These are phyloP conservation scores for Astragalus glycyphyllos DNA, from an alignment of 306 rosid species.

Conservation along the genomic window DNA sequence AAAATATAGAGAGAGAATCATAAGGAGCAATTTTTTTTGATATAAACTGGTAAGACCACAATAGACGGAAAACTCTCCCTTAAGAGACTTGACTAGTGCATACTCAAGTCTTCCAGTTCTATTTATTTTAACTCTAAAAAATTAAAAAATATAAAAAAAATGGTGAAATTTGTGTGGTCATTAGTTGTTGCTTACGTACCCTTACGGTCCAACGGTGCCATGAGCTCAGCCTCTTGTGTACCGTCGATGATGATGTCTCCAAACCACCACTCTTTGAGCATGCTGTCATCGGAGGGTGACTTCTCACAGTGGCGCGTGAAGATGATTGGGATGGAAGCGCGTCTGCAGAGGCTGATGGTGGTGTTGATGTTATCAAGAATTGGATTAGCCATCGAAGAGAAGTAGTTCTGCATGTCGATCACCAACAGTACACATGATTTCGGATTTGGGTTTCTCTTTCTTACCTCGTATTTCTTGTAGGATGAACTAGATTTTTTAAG, in stretches of 20 bases:
- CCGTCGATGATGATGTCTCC: slow-evolving; percentile 68
- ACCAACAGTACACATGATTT: slow-evolving; percentile 61
- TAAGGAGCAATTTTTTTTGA: too few relatives aligned
- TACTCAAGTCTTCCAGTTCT: too few relatives aligned
- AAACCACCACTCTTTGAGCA: slow-evolving; percentile 75
- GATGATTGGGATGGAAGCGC: slow-evolving; percentile 65
- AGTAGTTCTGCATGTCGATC: slow-evolving; percentile 72
- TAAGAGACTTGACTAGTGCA: too few relatives aligned
- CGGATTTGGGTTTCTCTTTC: slow-evolving; percentile 61
- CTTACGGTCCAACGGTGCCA: slow-evolving; percentile 46
- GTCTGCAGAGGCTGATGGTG: slow-evolving; percentile 66
- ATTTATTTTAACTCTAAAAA: too few relatives aligned
- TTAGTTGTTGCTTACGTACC: background rate
- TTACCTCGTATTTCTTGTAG: slow-evolving; percentile 58
- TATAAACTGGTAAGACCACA: too few relatives aligned
- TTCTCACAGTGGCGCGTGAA: slow-evolving; percentile 79
- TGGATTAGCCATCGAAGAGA: slow-evolving; percentile 57
- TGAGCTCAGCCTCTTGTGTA: slow-evolving; percentile 57
- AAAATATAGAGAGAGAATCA: too few relatives aligned
- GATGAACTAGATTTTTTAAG: background rate
- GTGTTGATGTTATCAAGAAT: slow-evolving; percentile 60
- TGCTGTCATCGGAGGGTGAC: slow-evolving; percentile 54
- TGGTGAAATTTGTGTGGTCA: background rate
- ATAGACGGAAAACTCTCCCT: too few relatives aligned
- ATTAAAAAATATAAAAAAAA: background rate